A percentile compares a stretch with the other conserved stretches of the same genome.
Conservation (phyloP, 1,284 basidiomycete genomes). For the Laetiporus sulphureus region DNA sequence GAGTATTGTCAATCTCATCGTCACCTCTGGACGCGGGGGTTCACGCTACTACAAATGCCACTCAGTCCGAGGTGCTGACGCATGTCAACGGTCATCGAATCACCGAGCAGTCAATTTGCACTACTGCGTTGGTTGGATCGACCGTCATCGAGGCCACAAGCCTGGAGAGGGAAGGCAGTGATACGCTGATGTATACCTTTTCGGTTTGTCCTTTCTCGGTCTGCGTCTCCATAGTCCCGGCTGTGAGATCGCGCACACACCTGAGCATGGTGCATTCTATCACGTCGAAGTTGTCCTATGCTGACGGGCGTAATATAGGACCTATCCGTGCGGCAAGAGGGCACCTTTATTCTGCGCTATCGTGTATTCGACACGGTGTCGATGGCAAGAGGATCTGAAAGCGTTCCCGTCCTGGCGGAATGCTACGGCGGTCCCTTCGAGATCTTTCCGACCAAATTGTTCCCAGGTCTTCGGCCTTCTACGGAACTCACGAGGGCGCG, state of each 20-base stretch:
- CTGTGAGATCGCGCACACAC: too few relatives aligned
- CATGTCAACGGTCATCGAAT: not conserved
- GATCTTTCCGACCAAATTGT: constrained; percentile 76
- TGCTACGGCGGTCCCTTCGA: constrained; percentile 63
- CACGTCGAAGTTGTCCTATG: not conserved
- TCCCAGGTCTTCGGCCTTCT: constrained; percentile 66
- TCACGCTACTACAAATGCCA: too few relatives aligned
- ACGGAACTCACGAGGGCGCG: constrained; percentile 70
- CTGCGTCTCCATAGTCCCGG: not conserved
- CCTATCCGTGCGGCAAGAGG: constrained; percentile 18
- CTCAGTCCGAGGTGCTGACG: not conserved
- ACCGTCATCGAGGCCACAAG: constrained; percentile 53
- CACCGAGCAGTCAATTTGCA: not conserved
- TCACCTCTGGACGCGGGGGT: too few relatives aligned
- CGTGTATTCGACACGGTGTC: constrained; percentile 3
- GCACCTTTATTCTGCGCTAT: constrained; percentile 19
- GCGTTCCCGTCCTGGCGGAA: not conserved
- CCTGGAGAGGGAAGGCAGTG: constrained; percentile 53
- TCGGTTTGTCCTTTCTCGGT: constrained; percentile 36
- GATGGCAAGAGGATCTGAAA: not conserved
- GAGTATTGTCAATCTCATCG: too few relatives aligned
- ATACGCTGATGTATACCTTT: constrained; percentile 66
- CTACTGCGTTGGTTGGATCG: not conserved
- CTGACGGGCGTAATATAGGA: constrained; percentile 16
- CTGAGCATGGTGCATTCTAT: not conserved